phyloP scores from a whole-genome alignment of 352 stramenopile genomes.

The Peronospora farinosa region DNA sequence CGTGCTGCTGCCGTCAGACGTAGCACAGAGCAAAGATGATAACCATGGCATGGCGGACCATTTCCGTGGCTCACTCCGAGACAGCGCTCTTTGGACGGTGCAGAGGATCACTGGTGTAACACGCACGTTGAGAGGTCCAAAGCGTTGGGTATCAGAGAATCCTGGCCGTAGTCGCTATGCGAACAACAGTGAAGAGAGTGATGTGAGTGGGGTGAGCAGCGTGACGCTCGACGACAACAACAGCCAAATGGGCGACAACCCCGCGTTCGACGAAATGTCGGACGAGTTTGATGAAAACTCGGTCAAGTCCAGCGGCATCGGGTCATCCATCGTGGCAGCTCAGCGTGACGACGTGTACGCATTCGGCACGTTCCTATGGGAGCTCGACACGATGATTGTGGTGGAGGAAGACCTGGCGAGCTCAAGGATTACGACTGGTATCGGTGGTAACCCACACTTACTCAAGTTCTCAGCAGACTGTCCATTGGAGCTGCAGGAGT shows the following conservation, averaged over 20 bases:
- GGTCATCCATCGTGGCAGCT: constrained; percentile 15
- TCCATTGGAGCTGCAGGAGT: constrained; percentile 42
- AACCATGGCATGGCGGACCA: constrained; percentile 17
- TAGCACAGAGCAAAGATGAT: constrained; percentile 10
- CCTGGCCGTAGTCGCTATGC: constrained; percentile 19
- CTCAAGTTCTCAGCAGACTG: constrained; percentile 63
- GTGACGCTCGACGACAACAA: constrained; percentile 31
- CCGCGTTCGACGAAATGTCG: constrained; percentile 17
- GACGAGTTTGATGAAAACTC: constrained; percentile 30
- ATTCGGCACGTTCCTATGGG: constrained; percentile 68
- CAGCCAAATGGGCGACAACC: constrained; percentile 19
- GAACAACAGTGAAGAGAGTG: constrained; percentile 31
- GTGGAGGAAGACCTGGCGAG: constrained; percentile 48
- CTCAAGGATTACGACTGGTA: constrained; percentile 11
- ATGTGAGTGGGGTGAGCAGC: constrained; percentile 25
- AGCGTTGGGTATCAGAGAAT: constrained; percentile 8
- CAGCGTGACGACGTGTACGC: constrained; percentile 58
- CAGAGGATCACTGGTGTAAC: constrained; percentile 27
- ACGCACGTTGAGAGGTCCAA: constrained; percentile 8
- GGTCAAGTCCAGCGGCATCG: constrained; percentile 21
- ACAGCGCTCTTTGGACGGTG: constrained; percentile 41
- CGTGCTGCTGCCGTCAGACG: constrained; percentile 34
- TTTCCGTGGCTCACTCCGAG: constrained; percentile 38
- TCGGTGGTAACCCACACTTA: constrained; percentile 39
- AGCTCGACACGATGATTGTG: constrained; percentile 68